These are phyloP conservation scores for Mycena chlorophos DNA, from an alignment of 768 basidiomycete species.

Conservation along the genomic window DNA sequence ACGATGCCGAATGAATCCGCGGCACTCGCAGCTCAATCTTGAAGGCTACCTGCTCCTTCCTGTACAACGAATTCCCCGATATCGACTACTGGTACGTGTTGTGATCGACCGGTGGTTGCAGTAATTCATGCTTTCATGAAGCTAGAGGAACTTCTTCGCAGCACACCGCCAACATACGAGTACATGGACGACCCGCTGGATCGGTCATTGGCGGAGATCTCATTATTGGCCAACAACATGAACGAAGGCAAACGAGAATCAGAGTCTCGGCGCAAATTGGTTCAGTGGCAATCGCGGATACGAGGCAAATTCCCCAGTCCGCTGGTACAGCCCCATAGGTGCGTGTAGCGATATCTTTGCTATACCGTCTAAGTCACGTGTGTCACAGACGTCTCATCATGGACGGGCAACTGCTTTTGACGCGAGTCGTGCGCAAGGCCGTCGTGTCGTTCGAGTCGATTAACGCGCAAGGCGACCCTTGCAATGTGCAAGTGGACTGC, in stretches of 20 bases:
- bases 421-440: slow-evolving; percentile 88
- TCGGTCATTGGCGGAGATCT: slow-evolving; percentile 83
- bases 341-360: slow-evolving; percentile 25
- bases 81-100: slow-evolving; percentile 85
- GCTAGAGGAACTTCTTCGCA: slow-evolving; percentile 85
- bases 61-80: slow-evolving; percentile 96
- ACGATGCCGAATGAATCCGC: slow-evolving; percentile 83
- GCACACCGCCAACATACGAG: slow-evolving; percentile 78
- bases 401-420: slow-evolving; percentile 84
- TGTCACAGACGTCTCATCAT: slow-evolving; percentile 90
- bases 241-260: slow-evolving; percentile 97
- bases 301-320: slow-evolving; percentile 92
- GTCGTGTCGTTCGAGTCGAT: slow-evolving; percentile 79
- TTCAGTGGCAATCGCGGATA: slow-evolving; percentile 89
- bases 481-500: slow-evolving; percentile 86
- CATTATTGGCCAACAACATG: slow-evolving; percentile 88
- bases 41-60: slow-evolving; percentile 94
- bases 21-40: slow-evolving; percentile 90
- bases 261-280: slow-evolving; percentile 87
- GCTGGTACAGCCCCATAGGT: slow-evolving; percentile 98
- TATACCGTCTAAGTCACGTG: slow-evolving; percentile 10
- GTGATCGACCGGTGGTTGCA: slow-evolving; percentile 3
- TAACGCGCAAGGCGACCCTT: slow-evolving; percentile 73
- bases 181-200: slow-evolving; percentile 83
- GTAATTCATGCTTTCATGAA: slow-evolving; percentile 28